phyloP scores from a whole-genome alignment of 1,284 basidiomycete species.

The Ceratobasidium sp. region DNA sequence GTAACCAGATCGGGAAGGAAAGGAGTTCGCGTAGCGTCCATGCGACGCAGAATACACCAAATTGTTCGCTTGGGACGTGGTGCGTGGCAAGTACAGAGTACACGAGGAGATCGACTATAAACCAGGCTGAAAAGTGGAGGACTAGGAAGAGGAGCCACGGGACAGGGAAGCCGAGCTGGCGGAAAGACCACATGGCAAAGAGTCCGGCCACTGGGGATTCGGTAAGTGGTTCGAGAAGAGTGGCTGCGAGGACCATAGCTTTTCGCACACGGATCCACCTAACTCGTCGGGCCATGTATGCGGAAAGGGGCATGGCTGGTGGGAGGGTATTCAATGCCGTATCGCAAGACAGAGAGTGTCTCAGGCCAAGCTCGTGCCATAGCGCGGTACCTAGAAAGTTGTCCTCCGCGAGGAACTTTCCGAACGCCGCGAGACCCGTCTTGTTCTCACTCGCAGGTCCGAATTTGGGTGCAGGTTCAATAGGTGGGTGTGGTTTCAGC shows the following conservation, averaged over 20 bases:
- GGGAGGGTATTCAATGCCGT: constrained; percentile 90
- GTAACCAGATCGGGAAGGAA: constrained; percentile 85
- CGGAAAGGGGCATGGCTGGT: constrained; percentile 74
- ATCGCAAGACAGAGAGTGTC: constrained; percentile 89
- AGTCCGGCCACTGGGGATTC: constrained; percentile 79
- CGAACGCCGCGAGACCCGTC: constrained; percentile 79
- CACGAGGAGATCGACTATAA: constrained; percentile 54
- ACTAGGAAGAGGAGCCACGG: constrained; percentile 70
- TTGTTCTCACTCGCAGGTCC: constrained; percentile 53
- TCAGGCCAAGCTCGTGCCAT: constrained; percentile 89
- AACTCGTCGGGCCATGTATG: constrained; percentile 86
- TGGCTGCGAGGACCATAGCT: constrained; percentile 86
- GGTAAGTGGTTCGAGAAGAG: constrained; percentile 88
- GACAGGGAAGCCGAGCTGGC: constrained; percentile 62
- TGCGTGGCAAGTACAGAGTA: constrained; percentile 78
- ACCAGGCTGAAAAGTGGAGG: constrained; percentile 75
- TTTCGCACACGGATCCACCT: constrained; percentile 96
- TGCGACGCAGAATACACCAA: constrained; percentile 68
- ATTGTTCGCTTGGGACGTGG: constrained; percentile 59
- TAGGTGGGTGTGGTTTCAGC: constrained; percentile 55
- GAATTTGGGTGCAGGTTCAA: constrained; percentile 49
- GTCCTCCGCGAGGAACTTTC: constrained; percentile 91
- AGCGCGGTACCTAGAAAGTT: constrained; percentile 92
- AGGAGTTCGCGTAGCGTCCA: constrained; percentile 82
- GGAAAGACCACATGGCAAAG: constrained; percentile 68